Conservation (phyloP, 805 yeast genomes). For the Candida multigemmis region DNA sequence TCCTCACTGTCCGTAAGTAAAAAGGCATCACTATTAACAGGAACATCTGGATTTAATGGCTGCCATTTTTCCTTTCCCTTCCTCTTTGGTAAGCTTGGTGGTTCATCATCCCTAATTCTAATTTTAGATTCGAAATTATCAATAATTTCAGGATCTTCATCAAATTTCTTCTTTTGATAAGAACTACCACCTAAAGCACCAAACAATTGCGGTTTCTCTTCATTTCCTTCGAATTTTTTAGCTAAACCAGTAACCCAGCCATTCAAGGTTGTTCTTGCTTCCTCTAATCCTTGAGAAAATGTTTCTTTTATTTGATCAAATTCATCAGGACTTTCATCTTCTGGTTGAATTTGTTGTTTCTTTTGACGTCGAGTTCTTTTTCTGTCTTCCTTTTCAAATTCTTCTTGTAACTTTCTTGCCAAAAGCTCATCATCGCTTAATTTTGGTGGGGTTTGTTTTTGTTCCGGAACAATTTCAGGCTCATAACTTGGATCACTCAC, state of each 20-base stretch:
- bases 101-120: slow-evolving; percentile 26
- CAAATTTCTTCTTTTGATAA: slow-evolving; percentile 20
- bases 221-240: slow-evolving; percentile 33
- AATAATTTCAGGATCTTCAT: slow-evolving; percentile 49
- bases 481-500: slow-evolving; percentile 54
- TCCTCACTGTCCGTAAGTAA: slow-evolving; percentile 37
- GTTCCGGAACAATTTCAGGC: slow-evolving; percentile 36
- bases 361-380: slow-evolving; percentile 15
- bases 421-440: slow-evolving; percentile 62
- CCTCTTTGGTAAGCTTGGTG: slow-evolving; percentile 10
- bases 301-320: slow-evolving; percentile 60
- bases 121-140: slow-evolving; percentile 38
- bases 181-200: slow-evolving; percentile 42
- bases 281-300: slow-evolving; percentile 68
- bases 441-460: slow-evolving; percentile 1
- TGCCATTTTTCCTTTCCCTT: slow-evolving; percentile 19
- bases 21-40: slow-evolving; percentile 34
- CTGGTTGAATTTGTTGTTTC: slow-evolving; percentile 8
- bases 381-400: slow-evolving; percentile 39
- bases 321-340: slow-evolving; percentile 37
- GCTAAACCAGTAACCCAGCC: slow-evolving; percentile 70
- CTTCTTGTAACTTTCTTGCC: slow-evolving; percentile 72
- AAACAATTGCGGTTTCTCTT: slow-evolving; percentile 16
- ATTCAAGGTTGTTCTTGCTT: slow-evolving; percentile 66
- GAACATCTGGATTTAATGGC: slow-evolving; percentile 27